Evolutionary conservation across 192 early-diverging fungal species (phyloP).

Genomic region (Umbelopsis vinacea): DNA sequence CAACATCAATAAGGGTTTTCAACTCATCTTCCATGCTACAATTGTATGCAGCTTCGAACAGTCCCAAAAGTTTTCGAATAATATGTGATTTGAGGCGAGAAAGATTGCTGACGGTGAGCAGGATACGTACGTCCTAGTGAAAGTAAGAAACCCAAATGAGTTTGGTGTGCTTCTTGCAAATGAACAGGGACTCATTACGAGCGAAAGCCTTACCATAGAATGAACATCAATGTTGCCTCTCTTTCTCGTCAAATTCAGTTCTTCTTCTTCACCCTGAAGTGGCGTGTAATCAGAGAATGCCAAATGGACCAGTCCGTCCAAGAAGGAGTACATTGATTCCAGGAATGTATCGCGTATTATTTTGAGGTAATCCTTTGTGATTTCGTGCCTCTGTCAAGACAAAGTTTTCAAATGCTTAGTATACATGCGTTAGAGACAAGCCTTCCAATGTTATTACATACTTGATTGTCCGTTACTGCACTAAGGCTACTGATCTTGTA

Average conservation of each 20-base stretch:
- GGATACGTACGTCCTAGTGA: slow-evolving; percentile 63
- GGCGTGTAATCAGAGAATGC: slow-evolving; percentile 57
- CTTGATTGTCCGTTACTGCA: slow-evolving; percentile 46
- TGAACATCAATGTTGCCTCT: slow-evolving; percentile 41
- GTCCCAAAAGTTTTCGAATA: slow-evolving; percentile 73
- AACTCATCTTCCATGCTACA: slow-evolving; percentile 60
- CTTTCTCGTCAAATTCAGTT: slow-evolving; percentile 31
- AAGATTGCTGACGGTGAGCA: slow-evolving; percentile 87
- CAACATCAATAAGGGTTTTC: slow-evolving; percentile 69
- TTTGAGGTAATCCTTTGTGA: slow-evolving; percentile 56
- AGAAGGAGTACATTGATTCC: slow-evolving; percentile 72
- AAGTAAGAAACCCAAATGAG: slow-evolving; percentile 26
- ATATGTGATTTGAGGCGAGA: slow-evolving; percentile 70
- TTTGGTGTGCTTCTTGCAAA: background rate
- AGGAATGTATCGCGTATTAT: slow-evolving; percentile 67
- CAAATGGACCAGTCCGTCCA: slow-evolving; percentile 82
- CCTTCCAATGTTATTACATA: slow-evolving; percentile 35
- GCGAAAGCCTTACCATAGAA: slow-evolving; percentile 32
- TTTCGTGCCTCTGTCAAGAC: slow-evolving; percentile 42
- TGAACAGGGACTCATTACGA: background rate
- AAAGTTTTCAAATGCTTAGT: no score
- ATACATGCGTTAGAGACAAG: background rate
- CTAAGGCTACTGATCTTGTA: slow-evolving; percentile 60
- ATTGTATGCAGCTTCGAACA: slow-evolving; percentile 75
- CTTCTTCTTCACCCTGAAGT: slow-evolving; percentile 34